phyloP scores from a whole-genome alignment of 2,329 filamentous ascomycete species.

The Chaetomium strumarium region DNA sequence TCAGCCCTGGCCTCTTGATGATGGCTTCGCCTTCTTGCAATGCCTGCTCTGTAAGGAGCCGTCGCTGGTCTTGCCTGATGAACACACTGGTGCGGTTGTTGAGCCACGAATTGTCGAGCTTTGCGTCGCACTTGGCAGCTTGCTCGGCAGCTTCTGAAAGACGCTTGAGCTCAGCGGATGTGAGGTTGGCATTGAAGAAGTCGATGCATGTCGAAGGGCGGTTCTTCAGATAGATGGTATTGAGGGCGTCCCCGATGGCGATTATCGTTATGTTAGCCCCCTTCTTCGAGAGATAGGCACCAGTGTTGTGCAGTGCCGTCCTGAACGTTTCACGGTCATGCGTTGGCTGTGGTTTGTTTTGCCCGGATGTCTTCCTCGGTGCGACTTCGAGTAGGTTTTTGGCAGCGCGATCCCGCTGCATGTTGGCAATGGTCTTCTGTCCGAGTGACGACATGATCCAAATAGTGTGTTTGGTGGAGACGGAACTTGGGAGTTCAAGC shows the following conservation, averaged over 20 bases:
- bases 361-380: not conserved
- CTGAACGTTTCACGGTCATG: not conserved
- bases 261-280: not conserved
- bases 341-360: not conserved
- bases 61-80: not conserved
- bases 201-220: not conserved
- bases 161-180: not conserved
- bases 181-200: conserved; percentile 1
- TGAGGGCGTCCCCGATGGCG: not conserved
- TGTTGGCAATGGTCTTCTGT: too few relatives aligned
- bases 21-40: not conserved
- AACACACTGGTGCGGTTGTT: conserved; percentile 4
- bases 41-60: not conserved
- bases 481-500: too few relatives aligned
- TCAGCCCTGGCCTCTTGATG: not conserved
- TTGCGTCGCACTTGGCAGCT: not conserved
- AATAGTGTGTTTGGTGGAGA: too few relatives aligned
- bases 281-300: not conserved
- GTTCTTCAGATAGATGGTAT: conserved; percentile 1
- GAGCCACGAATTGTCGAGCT: conserved; percentile 1
- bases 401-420: not conserved
- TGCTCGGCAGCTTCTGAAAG: not conserved
- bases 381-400: not conserved
- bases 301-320: not conserved
- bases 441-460: too few relatives aligned